A percentile compares a stretch with the other conserved stretches of the same genome.
These are phyloP conservation scores for Saccharomycopsis sp. DNA, from an alignment of 805 yeast species.

Conservation along the genomic window DNA sequence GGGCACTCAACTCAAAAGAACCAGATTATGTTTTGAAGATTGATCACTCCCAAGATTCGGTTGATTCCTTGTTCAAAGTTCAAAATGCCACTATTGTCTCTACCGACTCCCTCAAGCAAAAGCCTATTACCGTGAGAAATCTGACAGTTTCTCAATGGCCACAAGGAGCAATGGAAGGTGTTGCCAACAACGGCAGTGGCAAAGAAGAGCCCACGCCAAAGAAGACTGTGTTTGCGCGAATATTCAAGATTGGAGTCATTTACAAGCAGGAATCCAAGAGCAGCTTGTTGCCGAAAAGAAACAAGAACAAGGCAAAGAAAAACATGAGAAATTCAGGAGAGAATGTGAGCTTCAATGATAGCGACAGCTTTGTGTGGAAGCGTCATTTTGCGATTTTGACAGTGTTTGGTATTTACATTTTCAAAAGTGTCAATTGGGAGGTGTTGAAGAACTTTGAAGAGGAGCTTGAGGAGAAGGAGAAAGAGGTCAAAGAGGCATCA, in stretches of 20 bases:
- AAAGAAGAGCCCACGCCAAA: too few species aligned
- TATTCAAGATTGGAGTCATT: slow-evolving; percentile 34
- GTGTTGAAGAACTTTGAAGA: slow-evolving; percentile 6
- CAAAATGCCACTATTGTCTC: slow-evolving; percentile 6
- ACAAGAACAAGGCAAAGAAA: slow-evolving; percentile 23
- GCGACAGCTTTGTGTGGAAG: slow-evolving; percentile 31
- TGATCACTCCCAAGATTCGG: slow-evolving; percentile 15
- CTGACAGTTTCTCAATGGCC: not conserved
- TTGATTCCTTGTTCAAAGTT: not conserved
- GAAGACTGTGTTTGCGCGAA: slow-evolving; percentile 29
- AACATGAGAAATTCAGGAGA: slow-evolving; percentile 21
- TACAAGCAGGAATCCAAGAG: slow-evolving; percentile 31
- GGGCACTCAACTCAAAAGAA: slow-evolving; percentile 1
- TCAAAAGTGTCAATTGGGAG: slow-evolving; percentile 30
- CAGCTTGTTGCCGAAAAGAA: slow-evolving; percentile 12
- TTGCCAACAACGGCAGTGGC: slow-evolving; percentile 17
- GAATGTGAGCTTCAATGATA: slow-evolving; percentile 12
- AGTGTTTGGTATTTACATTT: slow-evolving; percentile 39
- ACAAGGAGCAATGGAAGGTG: not conserved
- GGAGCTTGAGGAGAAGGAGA: slow-evolving; percentile 6
- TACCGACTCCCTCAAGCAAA: not conserved
- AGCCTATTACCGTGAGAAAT: not conserved
- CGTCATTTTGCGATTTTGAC: slow-evolving; percentile 41
- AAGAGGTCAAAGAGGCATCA: too few species aligned
- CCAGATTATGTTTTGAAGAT: slow-evolving; percentile 15